Evolutionary conservation across 2,329 filamentous ascomycete species (phyloP).

Genomic region (Neurospora sp.): DNA sequence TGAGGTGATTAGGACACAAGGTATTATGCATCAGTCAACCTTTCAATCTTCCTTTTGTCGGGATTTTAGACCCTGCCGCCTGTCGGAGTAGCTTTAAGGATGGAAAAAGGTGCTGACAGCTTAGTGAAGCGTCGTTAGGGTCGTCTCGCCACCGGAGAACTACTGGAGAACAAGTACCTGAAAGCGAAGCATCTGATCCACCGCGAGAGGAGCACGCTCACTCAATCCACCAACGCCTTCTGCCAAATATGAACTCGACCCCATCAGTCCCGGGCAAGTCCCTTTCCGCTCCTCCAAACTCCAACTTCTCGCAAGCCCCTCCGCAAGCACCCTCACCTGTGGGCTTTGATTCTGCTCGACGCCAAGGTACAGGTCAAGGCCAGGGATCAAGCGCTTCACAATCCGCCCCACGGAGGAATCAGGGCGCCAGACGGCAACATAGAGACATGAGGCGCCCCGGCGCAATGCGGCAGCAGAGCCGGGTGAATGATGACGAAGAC

Average conservation of each 20-base stretch:
- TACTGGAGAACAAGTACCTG: background rate
- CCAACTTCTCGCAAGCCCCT: slow-evolving; percentile 30
- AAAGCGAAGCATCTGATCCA: background rate
- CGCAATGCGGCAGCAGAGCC: slow-evolving; percentile 16
- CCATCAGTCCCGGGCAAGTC: slow-evolving; percentile 39
- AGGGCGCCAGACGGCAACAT: slow-evolving; percentile 71
- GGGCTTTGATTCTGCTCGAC: slow-evolving; percentile 41
- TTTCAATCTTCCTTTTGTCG: background rate
- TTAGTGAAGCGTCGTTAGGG: background rate
- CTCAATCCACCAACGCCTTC: background rate
- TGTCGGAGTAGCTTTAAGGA: background rate
- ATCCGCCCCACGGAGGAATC: slow-evolving; percentile 59
- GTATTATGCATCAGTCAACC: background rate
- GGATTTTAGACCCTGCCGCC: background rate
- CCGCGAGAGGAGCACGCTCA: background rate
- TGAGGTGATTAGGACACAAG: background rate
- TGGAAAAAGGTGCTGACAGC: background rate
- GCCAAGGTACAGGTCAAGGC: slow-evolving; percentile 30
- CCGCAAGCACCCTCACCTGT: slow-evolving; percentile 33
- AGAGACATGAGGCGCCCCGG: slow-evolving; percentile 67
- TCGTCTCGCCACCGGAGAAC: background rate
- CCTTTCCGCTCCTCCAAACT: slow-evolving; percentile 30
- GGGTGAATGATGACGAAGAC: slow-evolving; percentile 66
- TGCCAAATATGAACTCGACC: slow-evolving; percentile 24
- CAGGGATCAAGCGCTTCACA: slow-evolving; percentile 23